Evolutionary conservation across 192 early-diverging fungal species (phyloP).

Genomic region (Gaertneriomyces semiglobifer): DNA sequence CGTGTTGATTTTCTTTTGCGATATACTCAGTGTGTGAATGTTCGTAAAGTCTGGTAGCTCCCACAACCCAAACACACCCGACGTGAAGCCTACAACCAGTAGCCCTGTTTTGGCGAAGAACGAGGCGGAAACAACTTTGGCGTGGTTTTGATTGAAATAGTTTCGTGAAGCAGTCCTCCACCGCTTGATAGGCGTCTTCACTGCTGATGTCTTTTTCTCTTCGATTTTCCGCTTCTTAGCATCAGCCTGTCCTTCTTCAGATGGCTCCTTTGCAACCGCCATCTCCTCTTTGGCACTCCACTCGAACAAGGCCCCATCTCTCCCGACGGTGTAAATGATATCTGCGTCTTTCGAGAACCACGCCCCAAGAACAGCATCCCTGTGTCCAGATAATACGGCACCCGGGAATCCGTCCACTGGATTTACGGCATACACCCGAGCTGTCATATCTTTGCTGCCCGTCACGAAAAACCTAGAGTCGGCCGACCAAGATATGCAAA

Average conservation of each 20-base stretch:
- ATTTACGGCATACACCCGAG: slow-evolving; percentile 67
- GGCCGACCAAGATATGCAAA: slow-evolving; percentile 75
- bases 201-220: neutral
- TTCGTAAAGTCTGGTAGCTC: slow-evolving; percentile 91
- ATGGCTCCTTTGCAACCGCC: slow-evolving; percentile 48
- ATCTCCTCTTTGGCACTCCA: slow-evolving; percentile 49
- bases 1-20: slow-evolving; percentile 87
- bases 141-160: slow-evolving; percentile 76
- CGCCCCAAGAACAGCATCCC: slow-evolving; percentile 75
- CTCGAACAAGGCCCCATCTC: slow-evolving; percentile 85
- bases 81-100: slow-evolving; percentile 85
- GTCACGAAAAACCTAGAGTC: slow-evolving; percentile 72
- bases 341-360: slow-evolving; percentile 72
- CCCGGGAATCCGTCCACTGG: slow-evolving; percentile 69
- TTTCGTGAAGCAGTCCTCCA: slow-evolving; percentile 44
- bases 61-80: slow-evolving; percentile 97
- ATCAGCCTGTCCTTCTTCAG: slow-evolving; percentile 38
- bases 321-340: slow-evolving; percentile 79
- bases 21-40: slow-evolving; percentile 94
- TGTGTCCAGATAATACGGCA: slow-evolving; percentile 79
- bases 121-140: slow-evolving; percentile 72
- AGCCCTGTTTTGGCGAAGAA: slow-evolving; percentile 72
- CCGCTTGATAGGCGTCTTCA: slow-evolving; percentile 8
- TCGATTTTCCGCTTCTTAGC: slow-evolving; percentile 23
- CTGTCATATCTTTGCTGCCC: slow-evolving; percentile 82